Evolutionary conservation across 495 filamentous ascomycete genomes (phyloP), one percentile per base, ranked within the genome.

Genomic region (Lophium mytilinum): DNA sequence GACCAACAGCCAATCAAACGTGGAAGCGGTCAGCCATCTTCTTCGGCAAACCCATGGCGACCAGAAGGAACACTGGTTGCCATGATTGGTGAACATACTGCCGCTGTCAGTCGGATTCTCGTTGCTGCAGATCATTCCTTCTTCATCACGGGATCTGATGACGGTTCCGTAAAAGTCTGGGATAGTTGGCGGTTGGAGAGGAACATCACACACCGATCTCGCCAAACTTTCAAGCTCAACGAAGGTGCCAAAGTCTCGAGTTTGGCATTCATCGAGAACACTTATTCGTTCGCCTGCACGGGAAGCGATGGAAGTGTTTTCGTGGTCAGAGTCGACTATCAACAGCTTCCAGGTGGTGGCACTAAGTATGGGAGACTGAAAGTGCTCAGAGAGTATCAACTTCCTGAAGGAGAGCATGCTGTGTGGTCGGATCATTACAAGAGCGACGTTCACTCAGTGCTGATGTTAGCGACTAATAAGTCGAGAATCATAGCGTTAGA

Each of bases 361-460:
- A 37, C 53, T 0, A 85, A 86, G 50, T 97, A 96, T 65, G 84
- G 87, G 34, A 90, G 86, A 57, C 78, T 90, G 15, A 80, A 82
- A 39, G 67, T 85, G 4, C 75, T 96, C 45, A 83, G 91, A 14
- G 84, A 90, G 59, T 90, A 90, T 72, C 85, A 90, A 57, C 79
- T 97, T 9, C 83, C 83, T 0, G 68, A 72, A 37, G 78, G 73
- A 49, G 90, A 96, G 68, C 84, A 86, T 68, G 90, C 89, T 0
- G 79, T 96, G 3, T 96, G 92, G 90, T 79, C 88, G 54, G 90
- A 96, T 66, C 92, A 97, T 68, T 95, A 86, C 71, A 91, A 89
- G 52, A 78, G 83, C 9, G 91, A 96, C 50, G 76, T 78, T 0
- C 80, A 80, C 58, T 96, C 91, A 12, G 83, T 88, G 1, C 76